Conservation (phyloP, 108 stramenopile species). For the Skeletonema grethae region DNA sequence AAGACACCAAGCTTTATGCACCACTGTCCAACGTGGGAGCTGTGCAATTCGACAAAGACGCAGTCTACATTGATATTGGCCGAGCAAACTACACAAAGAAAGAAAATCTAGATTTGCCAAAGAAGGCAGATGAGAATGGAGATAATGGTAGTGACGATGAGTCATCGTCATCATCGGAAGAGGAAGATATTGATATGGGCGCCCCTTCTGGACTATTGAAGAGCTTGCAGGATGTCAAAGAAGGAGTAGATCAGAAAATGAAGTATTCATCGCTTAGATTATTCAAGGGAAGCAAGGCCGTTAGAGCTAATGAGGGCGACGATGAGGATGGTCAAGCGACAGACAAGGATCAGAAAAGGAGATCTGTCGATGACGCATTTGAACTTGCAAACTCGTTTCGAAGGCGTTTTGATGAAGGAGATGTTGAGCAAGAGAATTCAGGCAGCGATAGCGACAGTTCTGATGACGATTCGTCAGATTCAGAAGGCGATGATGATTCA, state of each 20-base stretch:
- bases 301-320: constrained; percentile 59
- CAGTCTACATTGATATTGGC: constrained; percentile 97
- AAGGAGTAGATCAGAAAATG: constrained; percentile 90
- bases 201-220: constrained; percentile 79
- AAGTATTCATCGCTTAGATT: constrained; percentile 73
- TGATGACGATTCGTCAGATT: constrained; percentile 15
- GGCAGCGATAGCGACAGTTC: constrained; percentile 6
- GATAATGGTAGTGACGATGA: constrained; percentile 36
- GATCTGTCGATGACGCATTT: constrained; percentile 33
- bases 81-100: constrained; percentile 86
- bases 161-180: constrained; percentile 17
- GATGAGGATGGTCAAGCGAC: constrained; percentile 8
- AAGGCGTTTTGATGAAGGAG: constrained; percentile 24
- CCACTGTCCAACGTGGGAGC: constrained; percentile 93
- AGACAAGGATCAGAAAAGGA: constrained; percentile 10
- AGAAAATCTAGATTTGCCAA: constrained; percentile 62
- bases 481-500: constrained; percentile 30
- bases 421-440: constrained; percentile 19
- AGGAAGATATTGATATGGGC: constrained; percentile 45
- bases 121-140: constrained; percentile 16
- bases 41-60: constrained; percentile 94
- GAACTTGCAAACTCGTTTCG: constrained; percentile 49
- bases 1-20: constrained; percentile 93
- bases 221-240: constrained; percentile 87
- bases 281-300: constrained; percentile 79